Evolutionary conservation across 768 basidiomycete species (phyloP), one percentile per base, ranked within the genome.

Genomic region (Trametes coccinea): DNA sequence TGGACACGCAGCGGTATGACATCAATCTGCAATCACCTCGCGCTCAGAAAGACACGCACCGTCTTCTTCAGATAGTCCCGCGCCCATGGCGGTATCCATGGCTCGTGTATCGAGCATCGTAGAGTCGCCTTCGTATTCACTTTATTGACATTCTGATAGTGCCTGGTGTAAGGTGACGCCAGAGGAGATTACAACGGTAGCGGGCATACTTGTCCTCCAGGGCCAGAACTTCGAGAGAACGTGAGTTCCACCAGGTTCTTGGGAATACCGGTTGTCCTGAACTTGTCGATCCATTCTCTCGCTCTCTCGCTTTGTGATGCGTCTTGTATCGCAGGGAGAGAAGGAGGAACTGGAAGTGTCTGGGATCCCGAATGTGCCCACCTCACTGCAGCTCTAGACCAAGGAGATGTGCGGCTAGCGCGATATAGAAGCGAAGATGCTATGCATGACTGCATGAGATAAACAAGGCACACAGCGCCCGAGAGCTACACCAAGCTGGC

Each of bases 101-200:
- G 55, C 1, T 80, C 76, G 53, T 85, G 75, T 8, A 90, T 52
- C 5, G 79, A 72, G 66, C 88, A 90, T 44, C 87, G 79, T 14
- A 88, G 66, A 0, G 84, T 87, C 0, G 83, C 89, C 70, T 93
- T 93, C 13, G 92, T 93, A 60, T 90, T 92, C n/a, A 93, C 82
- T 75, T 92, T 93, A 70, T 93, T 93, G 41, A 93, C 92, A 65
- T 93, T 91, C 90, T 93, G 13, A 29, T n/a, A 16, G 22, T 5
- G 39, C 43, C 34, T 11, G 34, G 11, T 11, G 34, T 37, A 31
- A 34, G 31, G 22, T 45, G 37, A 37, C 16, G 33, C 16, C 31
- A n/a, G 16, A n/a, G 27, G 46, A 22, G 22, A 22, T 37, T 37
- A 6, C 34, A 37, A 37, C 34, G 34, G 11, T 37, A 11, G 34